phyloP scores from a whole-genome alignment of 2,329 filamentous ascomycete genomes.

The Cladosporium sp. region DNA sequence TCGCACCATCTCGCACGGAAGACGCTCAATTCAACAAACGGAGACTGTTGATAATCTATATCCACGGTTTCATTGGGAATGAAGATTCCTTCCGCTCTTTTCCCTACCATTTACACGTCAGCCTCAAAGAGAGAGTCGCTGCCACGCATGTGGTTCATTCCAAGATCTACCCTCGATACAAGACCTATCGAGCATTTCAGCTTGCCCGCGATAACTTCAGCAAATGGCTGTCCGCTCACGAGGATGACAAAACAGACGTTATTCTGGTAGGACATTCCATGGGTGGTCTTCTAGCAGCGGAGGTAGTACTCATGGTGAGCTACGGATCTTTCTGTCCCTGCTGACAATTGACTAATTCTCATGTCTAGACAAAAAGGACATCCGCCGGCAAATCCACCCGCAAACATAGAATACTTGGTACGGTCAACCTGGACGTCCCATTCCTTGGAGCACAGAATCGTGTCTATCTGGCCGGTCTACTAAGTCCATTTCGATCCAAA shows the following conservation, averaged over 20 bases:
- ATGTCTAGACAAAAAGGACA: slow-evolving; percentile 2
- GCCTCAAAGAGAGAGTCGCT: slow-evolving; percentile 64
- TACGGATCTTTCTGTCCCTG: neutral
- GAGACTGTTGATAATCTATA: slow-evolving; percentile 72
- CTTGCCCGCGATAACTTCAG: slow-evolving; percentile 81
- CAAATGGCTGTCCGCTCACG: slow-evolving; percentile 75
- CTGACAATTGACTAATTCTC: neutral
- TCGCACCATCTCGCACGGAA: too few relatives aligned
- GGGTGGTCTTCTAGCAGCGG: slow-evolving; percentile 79
- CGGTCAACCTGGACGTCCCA: slow-evolving; percentile 79
- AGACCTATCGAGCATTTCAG: slow-evolving; percentile 69
- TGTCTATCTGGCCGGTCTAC: slow-evolving; percentile 75
- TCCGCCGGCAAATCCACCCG: slow-evolving; percentile 32
- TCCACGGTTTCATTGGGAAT: slow-evolving; percentile 88
- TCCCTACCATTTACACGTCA: slow-evolving; percentile 79
- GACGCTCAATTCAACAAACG: slow-evolving; percentile 34
- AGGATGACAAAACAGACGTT: slow-evolving; percentile 71
- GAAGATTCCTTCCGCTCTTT: slow-evolving; percentile 85
- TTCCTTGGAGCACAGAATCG: slow-evolving; percentile 86
- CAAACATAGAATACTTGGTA: slow-evolving; percentile 75
- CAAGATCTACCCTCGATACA: slow-evolving; percentile 80
- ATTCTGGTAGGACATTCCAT: slow-evolving; percentile 86
- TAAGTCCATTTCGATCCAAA: slow-evolving; percentile 66
- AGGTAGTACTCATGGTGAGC: slow-evolving; percentile 65
- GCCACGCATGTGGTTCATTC: slow-evolving; percentile 80